A percentile compares a stretch with the other conserved stretches of the same genome.
phyloP scores from a whole-genome alignment of 306 rosid genomes.

The Casuarina cunninghamiana region DNA sequence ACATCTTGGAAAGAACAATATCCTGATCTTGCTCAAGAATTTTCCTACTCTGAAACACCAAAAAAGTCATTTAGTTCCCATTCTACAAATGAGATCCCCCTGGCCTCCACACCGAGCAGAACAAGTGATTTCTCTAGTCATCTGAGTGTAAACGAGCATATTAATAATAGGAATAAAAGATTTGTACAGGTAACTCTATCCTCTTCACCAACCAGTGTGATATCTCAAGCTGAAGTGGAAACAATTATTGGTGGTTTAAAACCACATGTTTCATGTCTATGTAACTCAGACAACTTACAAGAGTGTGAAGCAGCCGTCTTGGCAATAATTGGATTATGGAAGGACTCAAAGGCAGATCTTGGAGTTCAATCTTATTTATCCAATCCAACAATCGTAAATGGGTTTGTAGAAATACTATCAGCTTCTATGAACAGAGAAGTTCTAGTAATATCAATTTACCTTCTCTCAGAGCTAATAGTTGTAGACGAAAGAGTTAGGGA shows the following conservation, averaged over 20 bases:
- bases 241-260: constrained; percentile 63
- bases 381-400: constrained; percentile 67
- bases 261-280: constrained; percentile 66
- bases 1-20: constrained; percentile 87
- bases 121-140: constrained; percentile 36
- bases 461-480: constrained; percentile 70
- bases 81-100: constrained; percentile 37
- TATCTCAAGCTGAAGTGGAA: constrained; percentile 84
- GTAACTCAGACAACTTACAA: constrained; percentile 70
- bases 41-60: constrained; percentile 53
- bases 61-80: constrained; percentile 46
- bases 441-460: constrained; percentile 66
- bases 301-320: constrained; percentile 78
- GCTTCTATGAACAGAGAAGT: constrained; percentile 70
- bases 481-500: constrained; percentile 68
- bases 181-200: constrained; percentile 39
- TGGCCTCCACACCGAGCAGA: constrained; percentile 40
- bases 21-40: constrained; percentile 75
- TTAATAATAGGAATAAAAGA: constrained; percentile 59
- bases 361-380: constrained; percentile 69
- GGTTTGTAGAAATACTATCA: constrained; percentile 78
- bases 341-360: constrained; percentile 75
- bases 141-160: constrained; percentile 41
- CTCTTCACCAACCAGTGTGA: constrained; percentile 77
- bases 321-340: constrained; percentile 68